Evolutionary conservation across 345 rosid species (phyloP).

Genomic region (Acer negundo): DNA sequence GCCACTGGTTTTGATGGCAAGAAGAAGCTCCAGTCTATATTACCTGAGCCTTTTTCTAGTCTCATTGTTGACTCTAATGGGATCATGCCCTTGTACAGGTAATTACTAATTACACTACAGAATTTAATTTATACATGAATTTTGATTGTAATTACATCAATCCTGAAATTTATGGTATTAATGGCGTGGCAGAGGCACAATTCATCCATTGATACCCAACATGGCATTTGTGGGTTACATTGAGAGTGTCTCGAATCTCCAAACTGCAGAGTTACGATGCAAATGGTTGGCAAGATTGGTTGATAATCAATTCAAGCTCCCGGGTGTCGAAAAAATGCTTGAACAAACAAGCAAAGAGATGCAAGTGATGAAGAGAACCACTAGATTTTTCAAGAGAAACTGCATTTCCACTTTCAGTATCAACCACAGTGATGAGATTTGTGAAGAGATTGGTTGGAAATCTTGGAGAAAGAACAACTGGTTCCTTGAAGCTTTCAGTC

Average conservation of each 20-base stretch:
- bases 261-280: constrained; percentile 52
- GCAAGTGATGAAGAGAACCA: constrained; percentile 49
- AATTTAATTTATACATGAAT: no score
- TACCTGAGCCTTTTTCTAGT: constrained; percentile 49
- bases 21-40: constrained; percentile 43
- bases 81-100: constrained; percentile 64
- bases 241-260: constrained; percentile 55
- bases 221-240: constrained; percentile 65
- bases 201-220: constrained; percentile 62
- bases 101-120: constrained; percentile 11
- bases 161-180: background rate
- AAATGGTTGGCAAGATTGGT: constrained; percentile 54
- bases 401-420: constrained; percentile 60
- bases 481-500: constrained; percentile 44
- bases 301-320: constrained; percentile 44
- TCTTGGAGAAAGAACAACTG: constrained; percentile 53
- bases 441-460: constrained; percentile 56
- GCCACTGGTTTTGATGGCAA: constrained; percentile 57
- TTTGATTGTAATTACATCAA: no score
- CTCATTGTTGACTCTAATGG: constrained; percentile 35
- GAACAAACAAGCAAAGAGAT: constrained; percentile 37
- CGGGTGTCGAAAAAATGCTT: constrained; percentile 38
- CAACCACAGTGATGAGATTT: constrained; percentile 50
- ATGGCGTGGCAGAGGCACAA: constrained; percentile 41
- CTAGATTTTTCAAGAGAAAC: constrained; percentile 45